Base-by-base conservation (phyloP, 345 rosid species). In the Eucalyptus urophylla region DNA sequence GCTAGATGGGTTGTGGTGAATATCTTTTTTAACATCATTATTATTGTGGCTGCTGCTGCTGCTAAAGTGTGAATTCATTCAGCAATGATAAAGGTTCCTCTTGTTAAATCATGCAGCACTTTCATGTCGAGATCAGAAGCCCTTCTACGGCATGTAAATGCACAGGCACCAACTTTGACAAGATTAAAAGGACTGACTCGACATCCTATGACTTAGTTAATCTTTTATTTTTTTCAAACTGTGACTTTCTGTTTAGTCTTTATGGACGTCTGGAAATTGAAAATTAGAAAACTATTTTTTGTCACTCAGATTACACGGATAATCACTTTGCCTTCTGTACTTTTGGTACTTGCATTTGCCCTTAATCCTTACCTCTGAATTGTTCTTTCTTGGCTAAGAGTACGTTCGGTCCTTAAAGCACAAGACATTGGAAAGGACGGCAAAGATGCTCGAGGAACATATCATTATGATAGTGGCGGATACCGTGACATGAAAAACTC, bases 401-500 rank as follows among this genome's bases (percentile, higher is more conserved):
- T 72, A 33, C 44, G 0, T 33, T 37, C 81, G 4, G 81, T 72
- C 44, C 81, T 72, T 9, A 72, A 19, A 72, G 81, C 25, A 5
- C 25, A 17, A 72, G 44, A 5, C 22, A 72, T 19, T 37, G 81
- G 81, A 72, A 72, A 72, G 14, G 27, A 72, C 2, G 81, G 83
- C 5, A 19, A 72, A 76, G 47, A 40, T 40, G 3, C 85, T 76
- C 47, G 0, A 40, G 85, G 85, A 76, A 76, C 47, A 21, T 11
- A 11, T 2, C 0, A 0, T 1, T 19, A 76, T 40, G 47, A 76
- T 6, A 1, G 47, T 11, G 85, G 29, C 1, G 47, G 15, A 76
- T 40, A 40, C 14, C 43, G 85, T 21, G 85, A 76, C 47, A 40
- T 4, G 47, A 1, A 76, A 76, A 76, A 21, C 43, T 37, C 83